Percentiles rank a stretch among this genome's conserved stretches.
phyloP scores from a whole-genome alignment of 2,329 filamentous ascomycete species.

The Fusarium transvaalense region DNA sequence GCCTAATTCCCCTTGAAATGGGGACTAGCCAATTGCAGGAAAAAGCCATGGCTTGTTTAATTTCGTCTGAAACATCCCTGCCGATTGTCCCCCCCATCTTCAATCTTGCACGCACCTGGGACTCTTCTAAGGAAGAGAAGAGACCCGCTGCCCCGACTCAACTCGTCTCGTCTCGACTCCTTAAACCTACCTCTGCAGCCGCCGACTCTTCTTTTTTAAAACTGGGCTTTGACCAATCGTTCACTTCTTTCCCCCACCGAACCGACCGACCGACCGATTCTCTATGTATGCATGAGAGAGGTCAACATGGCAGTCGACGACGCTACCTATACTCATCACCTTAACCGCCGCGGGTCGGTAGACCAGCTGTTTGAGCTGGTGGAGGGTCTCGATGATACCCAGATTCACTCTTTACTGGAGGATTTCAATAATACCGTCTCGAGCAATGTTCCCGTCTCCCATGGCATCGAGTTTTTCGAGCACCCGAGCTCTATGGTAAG shows the following conservation, averaged over 20 bases:
- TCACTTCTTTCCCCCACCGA: constrained; percentile 22
- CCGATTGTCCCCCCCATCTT: background rate
- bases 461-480: constrained; percentile 40
- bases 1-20: constrained; percentile 25
- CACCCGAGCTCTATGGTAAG: constrained; percentile 11
- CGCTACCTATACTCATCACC: constrained; percentile 15
- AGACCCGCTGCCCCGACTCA: constrained; percentile 2
- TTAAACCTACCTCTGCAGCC: constrained; percentile 1
- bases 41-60: constrained; percentile 7
- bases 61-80: constrained; percentile 34
- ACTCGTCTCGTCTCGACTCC: constrained; percentile 9
- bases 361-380: constrained; percentile 44
- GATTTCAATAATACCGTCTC: constrained; percentile 43
- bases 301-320: constrained; percentile 20
- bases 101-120: background rate
- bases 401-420: constrained; percentile 39
- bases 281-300: constrained; percentile 22
- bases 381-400: constrained; percentile 38
- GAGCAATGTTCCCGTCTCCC: constrained; percentile 41
- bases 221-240: constrained; percentile 35
- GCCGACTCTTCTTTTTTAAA: background rate
- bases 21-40: constrained; percentile 18
- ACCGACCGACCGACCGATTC: constrained; percentile 3
- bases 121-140: too few relatives aligned
- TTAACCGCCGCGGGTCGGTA: constrained; percentile 35